Percentiles rank a stretch among this genome's conserved stretches.
Conservation (phyloP, 2,329 filamentous ascomycete species). For the Ceratocystis lukuohia region DNA sequence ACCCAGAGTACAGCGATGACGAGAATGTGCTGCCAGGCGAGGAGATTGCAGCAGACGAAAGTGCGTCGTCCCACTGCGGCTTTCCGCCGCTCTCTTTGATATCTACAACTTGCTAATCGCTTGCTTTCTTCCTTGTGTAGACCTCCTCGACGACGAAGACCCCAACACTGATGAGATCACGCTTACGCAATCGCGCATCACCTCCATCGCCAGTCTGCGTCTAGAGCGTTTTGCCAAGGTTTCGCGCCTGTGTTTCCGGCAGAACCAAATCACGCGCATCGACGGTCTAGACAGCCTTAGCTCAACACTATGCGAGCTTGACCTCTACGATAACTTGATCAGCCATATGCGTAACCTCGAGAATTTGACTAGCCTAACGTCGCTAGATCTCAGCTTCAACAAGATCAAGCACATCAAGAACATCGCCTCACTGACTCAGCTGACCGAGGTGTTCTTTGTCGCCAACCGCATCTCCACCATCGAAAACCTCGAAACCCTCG, state of each 20-base stretch:
- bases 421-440: slow-evolving; percentile 58
- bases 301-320: slow-evolving; percentile 62
- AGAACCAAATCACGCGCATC: slow-evolving; percentile 76
- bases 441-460: slow-evolving; percentile 80
- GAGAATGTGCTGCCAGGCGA: slow-evolving; percentile 57
- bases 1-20: slow-evolving; percentile 70
- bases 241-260: slow-evolving; percentile 71
- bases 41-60: slow-evolving; percentile 69
- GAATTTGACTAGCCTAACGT: slow-evolving; percentile 58
- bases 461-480: slow-evolving; percentile 88
- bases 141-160: slow-evolving; percentile 48
- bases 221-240: slow-evolving; percentile 72
- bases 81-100: not conserved
- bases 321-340: slow-evolving; percentile 94
- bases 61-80: slow-evolving; percentile 31
- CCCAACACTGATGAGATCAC: slow-evolving; percentile 64
- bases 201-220: slow-evolving; percentile 61
- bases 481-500: slow-evolving; percentile 65
- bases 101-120: not conserved
- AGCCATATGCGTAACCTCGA: slow-evolving; percentile 76
- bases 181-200: slow-evolving; percentile 73
- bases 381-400: slow-evolving; percentile 90
- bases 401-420: slow-evolving; percentile 98
- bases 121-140: slow-evolving; percentile 27
- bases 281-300: slow-evolving; percentile 57